phyloP scores from a whole-genome alignment of 164 flowering plant genomes.

The Paratinospora sagittata region DNA sequence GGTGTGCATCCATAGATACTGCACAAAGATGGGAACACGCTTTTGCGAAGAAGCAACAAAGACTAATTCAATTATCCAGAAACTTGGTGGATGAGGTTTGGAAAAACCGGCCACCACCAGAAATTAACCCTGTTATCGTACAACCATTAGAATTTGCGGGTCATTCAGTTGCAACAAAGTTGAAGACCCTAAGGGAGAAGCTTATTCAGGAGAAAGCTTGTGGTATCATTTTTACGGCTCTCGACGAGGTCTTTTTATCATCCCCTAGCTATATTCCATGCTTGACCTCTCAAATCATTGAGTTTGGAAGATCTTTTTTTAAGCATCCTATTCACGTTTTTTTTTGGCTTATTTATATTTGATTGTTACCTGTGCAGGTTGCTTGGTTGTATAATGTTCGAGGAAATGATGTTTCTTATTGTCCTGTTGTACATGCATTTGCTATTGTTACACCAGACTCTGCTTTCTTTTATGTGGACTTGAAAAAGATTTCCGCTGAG shows the following conservation, averaged over 20 bases:
- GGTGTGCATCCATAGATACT: slow-evolving; percentile 89
- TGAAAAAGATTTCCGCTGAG: slow-evolving; percentile 66
- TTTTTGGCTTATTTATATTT: not conserved
- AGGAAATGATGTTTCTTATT: slow-evolving; percentile 82
- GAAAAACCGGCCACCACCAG: slow-evolving; percentile 60
- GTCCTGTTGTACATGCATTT: slow-evolving; percentile 92
- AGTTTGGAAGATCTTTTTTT: not conserved
- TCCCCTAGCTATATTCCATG: not conserved
- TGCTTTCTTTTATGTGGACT: slow-evolving; percentile 87
- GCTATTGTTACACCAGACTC: slow-evolving; percentile 66
- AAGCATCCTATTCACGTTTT: not conserved
- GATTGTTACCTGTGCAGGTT: slow-evolving; percentile 45
- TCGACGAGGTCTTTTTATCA: slow-evolving; percentile 64
- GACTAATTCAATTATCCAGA: slow-evolving; percentile 50
- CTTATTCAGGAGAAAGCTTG: slow-evolving; percentile 55
- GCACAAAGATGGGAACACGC: slow-evolving; percentile 81
- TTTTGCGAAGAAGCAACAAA: slow-evolving; percentile 59
- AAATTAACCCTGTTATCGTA: slow-evolving; percentile 52
- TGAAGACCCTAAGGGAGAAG: slow-evolving; percentile 63
- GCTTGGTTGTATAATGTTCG: slow-evolving; percentile 96
- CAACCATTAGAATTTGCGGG: slow-evolving; percentile 85
- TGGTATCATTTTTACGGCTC: slow-evolving; percentile 61
- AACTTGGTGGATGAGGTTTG: slow-evolving; percentile 92
- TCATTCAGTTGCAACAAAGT: slow-evolving; percentile 61
- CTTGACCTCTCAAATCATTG: not conserved